Evolutionary conservation across 2,329 filamentous ascomycete genomes (phyloP).

Genomic region (Colletotrichum godetiae): DNA sequence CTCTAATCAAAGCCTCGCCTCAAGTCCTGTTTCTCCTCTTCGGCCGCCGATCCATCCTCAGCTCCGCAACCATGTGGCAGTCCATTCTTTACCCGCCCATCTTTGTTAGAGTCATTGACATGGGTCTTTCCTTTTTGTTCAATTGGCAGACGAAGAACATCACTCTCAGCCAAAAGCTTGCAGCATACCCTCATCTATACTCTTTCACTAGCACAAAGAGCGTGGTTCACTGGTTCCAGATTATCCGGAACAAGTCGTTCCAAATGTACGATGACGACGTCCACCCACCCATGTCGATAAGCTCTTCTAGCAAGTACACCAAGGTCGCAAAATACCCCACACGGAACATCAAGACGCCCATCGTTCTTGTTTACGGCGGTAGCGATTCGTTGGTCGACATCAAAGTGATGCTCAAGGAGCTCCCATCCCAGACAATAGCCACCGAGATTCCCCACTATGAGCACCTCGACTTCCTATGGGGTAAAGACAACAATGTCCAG

Average conservation of each 20-base stretch:
- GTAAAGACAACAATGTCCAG: conserved; percentile 81
- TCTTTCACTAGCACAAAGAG: conserved; percentile 97
- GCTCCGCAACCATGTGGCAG: conserved; percentile 97
- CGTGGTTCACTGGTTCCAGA: conserved; percentile 99
- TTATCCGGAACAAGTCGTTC: conserved; percentile 94
- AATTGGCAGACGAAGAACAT: conserved; percentile 92
- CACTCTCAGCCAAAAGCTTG: conserved; percentile 86
- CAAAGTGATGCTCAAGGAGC: conserved; percentile 87
- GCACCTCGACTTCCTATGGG: conserved; percentile 97
- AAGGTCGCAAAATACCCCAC: conserved; percentile 98
- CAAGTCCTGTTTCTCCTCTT: conserved; percentile 94
- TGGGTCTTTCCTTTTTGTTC: conserved; percentile 84
- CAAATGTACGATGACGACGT: conserved; percentile 99
- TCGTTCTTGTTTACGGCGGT: conserved; percentile 93
- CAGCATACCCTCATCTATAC: conserved; percentile 94
- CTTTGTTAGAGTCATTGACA: conserved; percentile 89
- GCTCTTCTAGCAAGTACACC: conserved; percentile 83
- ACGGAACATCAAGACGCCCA: conserved; percentile 94
- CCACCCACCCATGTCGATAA: conserved; percentile 78
- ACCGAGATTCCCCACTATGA: conserved; percentile 93
- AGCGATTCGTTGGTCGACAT: conserved; percentile 96
- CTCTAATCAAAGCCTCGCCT: conserved; percentile 92
- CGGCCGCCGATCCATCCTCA: conserved; percentile 89
- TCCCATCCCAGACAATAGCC: conserved; percentile 86
- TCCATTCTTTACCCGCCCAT: conserved; percentile 94